A percentile compares a stretch with the other conserved stretches of the same genome.
phyloP scores from a whole-genome alignment of 768 basidiomycete species.

The Hortiboletus campestris region DNA sequence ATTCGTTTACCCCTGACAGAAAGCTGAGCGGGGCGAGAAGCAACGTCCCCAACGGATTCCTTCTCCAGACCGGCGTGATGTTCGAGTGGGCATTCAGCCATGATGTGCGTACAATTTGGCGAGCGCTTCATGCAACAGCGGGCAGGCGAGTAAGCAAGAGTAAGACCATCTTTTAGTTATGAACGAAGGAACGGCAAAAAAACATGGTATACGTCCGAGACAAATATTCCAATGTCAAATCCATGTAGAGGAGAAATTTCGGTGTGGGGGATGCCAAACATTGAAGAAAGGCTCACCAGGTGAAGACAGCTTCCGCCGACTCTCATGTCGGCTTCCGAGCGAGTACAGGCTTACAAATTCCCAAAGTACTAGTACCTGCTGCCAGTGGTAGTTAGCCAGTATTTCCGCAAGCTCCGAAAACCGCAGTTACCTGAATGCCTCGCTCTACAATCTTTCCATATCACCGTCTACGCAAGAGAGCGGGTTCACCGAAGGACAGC shows the following conservation, averaged over 20 bases:
- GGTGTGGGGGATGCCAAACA: neutral
- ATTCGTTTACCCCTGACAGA: slow-evolving; percentile 6
- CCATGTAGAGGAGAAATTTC: neutral
- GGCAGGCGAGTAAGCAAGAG: neutral
- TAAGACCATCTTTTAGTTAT: slow-evolving; percentile 4
- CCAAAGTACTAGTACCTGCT: neutral
- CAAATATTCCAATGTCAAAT: slow-evolving; percentile 4
- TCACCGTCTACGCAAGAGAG: neutral
- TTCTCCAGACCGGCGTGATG: neutral
- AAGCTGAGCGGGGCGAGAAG: slow-evolving; percentile 2
- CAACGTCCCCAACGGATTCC: neutral
- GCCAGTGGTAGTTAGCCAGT: neutral
- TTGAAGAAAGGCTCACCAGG: slow-evolving; percentile 13
- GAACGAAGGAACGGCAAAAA: slow-evolving; percentile 3
- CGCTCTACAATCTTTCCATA: slow-evolving; percentile 11
- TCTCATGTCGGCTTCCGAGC: slow-evolving; percentile 4
- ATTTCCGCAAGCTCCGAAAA: neutral
- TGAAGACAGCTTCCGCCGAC: slow-evolving; percentile 4
- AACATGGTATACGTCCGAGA: neutral
- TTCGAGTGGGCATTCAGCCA: slow-evolving; percentile 15
- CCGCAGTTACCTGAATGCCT: neutral
- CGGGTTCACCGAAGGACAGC: slow-evolving; percentile 7
- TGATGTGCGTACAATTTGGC: slow-evolving; percentile 20
- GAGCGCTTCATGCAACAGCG: slow-evolving; percentile 7
- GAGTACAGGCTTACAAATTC: neutral